These are phyloP conservation scores for Starmerella riodocensis DNA, from an alignment of 805 yeast species.

Conservation along the genomic window DNA sequence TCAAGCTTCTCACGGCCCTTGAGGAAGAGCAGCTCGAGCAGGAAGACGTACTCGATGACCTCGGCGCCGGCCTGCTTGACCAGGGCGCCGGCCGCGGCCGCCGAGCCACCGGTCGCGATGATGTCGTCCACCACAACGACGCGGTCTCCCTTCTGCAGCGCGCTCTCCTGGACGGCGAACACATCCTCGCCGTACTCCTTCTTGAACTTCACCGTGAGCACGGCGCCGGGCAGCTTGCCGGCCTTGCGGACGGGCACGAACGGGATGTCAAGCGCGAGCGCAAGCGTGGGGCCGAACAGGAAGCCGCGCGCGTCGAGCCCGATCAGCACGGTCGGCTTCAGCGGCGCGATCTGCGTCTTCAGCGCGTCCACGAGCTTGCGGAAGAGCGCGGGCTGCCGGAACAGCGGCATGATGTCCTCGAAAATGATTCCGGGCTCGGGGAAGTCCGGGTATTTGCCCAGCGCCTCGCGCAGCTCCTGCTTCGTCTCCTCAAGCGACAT, in stretches of 20 bases:
- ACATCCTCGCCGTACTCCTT: conserved; percentile 89
- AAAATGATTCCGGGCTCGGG: conserved; percentile 86
- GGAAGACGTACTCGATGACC: conserved; percentile 68
- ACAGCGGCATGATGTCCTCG: conserved; percentile 93
- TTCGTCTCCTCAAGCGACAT: conserved; percentile 17
- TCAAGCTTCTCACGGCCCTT: conserved; percentile 80
- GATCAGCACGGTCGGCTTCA: conserved; percentile 69
- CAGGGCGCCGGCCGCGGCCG: conserved; percentile 82
- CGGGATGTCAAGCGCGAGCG: conserved; percentile 76
- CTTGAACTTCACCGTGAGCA: conserved; percentile 53
- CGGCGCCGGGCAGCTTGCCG: conserved; percentile 88
- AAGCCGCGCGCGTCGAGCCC: conserved; percentile 97
- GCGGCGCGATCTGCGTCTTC: conserved; percentile 49
- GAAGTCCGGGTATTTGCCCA: conserved; percentile 76
- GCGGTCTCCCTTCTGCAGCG: conserved; percentile 65
- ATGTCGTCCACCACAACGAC: conserved; percentile 90
- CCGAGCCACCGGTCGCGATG: conserved; percentile 97
- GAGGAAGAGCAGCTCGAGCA: conserved; percentile 89
- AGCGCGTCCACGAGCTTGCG: conserved; percentile 71
- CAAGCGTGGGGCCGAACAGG: conserved; percentile 89
- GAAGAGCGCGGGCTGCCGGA: conserved; percentile 69
- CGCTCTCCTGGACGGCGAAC: conserved; percentile 76
- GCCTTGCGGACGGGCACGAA: conserved; percentile 91
- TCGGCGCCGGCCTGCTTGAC: conserved; percentile 54
- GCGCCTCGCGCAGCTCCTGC: conserved; percentile 22